Base-by-base conservation (phyloP, 257 asterid species). In the Solanum pinnatisectum region DNA sequence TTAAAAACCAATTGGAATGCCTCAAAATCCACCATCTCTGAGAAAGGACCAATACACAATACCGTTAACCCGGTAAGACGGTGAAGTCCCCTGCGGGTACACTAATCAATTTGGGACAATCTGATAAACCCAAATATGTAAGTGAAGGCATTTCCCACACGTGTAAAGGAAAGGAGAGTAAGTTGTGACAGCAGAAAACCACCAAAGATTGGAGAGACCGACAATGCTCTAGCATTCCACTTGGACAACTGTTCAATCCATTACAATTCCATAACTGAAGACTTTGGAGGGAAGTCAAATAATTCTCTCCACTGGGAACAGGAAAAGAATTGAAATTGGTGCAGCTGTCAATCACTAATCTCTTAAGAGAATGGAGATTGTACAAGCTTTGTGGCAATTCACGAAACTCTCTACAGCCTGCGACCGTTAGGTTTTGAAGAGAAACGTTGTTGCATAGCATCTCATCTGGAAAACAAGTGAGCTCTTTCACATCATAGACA, bases 341-440 rank as follows among this genome's bases (percentile, higher is more conserved):
- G 59, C 88, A 89, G 1, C 0, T 0, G 0, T n/a, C n/a, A n/a
- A n/a, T n/a, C n/a, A n/a, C n/a, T 36, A 91, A 67, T 4, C 0
- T 42, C 88, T 46, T 44, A 3, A 89, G 90, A 56, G 87, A 77
- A 11, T 40, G 73, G 52, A 79, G 73, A 12, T 25, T 30, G 63
- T 39, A 22, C 2, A 88, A 79, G 27, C 76, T 88, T 13, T 56
- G 13, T 36, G 91, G 84, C 74, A 90, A 49, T 84, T 87, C 86
- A 16, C 22, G 30, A 44, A 87, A 83, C 20, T 35, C 70, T 44
- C 11, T 6, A 16, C 92, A 91, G 2, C 0, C 0, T 9, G 16
- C 5, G 42, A 88, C 37, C 3, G 0, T 7, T 16, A 88, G 27
- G 3, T 7, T 2, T 33, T 27, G 18, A 32, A 46, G 87, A 68